Evolutionary conservation across 495 filamentous ascomycete genomes (phyloP).

Genomic region (Penicillium cosmopolitanum): DNA sequence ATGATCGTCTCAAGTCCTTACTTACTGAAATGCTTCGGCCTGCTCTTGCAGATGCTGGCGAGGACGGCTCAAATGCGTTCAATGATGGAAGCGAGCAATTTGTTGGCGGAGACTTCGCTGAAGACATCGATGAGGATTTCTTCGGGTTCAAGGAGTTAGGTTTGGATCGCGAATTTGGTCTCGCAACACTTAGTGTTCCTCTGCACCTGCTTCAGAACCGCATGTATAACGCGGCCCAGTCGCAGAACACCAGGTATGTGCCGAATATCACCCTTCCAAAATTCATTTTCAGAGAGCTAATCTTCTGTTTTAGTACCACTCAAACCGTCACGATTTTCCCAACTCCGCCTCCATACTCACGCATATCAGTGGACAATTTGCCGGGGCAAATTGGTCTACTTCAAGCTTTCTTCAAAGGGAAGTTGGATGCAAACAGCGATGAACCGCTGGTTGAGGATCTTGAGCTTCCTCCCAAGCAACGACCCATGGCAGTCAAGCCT

Average conservation of each 20-base stretch:
- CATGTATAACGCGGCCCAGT: conserved; percentile 78
- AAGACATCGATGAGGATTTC: conserved; percentile 97
- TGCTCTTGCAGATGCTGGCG: conserved; percentile 75
- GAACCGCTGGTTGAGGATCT: conserved; percentile 91
- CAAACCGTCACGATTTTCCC: conserved; percentile 53
- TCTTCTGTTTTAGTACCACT: conserved; percentile 27
- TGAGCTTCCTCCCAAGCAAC: conserved; percentile 88
- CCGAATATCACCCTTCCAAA: neutral
- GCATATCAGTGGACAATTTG: conserved; percentile 79
- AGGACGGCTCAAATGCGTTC: conserved; percentile 88
- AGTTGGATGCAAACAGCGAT: conserved; percentile 79
- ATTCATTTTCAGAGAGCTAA: neutral
- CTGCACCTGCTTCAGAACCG: conserved; percentile 92
- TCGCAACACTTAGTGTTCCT: conserved; percentile 84
- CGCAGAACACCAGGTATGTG: conserved; percentile 68
- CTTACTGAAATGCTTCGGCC: conserved; percentile 89
- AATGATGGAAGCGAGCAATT: conserved; percentile 98
- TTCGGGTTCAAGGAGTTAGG: conserved; percentile 98
- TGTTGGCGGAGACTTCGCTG: conserved; percentile 92
- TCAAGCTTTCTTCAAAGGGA: conserved; percentile 85
- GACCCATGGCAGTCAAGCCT: conserved; percentile 72
- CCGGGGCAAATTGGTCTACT: conserved; percentile 80
- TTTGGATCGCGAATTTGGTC: conserved; percentile 84
- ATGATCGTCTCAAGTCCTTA: conserved; percentile 90
- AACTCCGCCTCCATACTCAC: conserved; percentile 72